Conservation (phyloP, 1,284 basidiomycete species). For the Exobasidium rhododendri region DNA sequence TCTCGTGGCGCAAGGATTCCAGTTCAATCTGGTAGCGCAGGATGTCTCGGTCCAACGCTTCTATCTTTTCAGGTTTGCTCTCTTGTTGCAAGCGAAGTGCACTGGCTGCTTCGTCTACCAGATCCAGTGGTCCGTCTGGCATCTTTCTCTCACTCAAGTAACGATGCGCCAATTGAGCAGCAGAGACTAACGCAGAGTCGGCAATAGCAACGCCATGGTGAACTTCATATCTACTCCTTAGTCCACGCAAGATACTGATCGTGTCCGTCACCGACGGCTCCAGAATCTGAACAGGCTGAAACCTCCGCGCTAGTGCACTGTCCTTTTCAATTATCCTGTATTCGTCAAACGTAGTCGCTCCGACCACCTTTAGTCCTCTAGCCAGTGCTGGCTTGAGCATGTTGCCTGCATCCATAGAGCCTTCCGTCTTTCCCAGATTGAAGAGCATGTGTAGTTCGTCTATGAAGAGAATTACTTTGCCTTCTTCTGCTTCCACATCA, state of each 20-base stretch:
- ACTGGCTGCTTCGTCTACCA: conserved; percentile 59
- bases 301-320: conserved; percentile 85
- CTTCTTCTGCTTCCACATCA: conserved; percentile 75
- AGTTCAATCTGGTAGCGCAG: conserved; percentile 80
- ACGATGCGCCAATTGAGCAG: conserved; percentile 87
- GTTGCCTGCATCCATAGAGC: conserved; percentile 51
- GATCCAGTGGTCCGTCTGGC: conserved; percentile 55
- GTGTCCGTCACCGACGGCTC: conserved; percentile 88
- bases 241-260: conserved; percentile 86
- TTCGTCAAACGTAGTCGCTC: conserved; percentile 88
- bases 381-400: conserved; percentile 59
- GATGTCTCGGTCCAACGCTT: conserved; percentile 75
- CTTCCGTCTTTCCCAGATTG: conserved; percentile 41
- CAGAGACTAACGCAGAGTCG: conserved; percentile 83
- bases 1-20: conserved; percentile 83
- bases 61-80: conserved; percentile 80
- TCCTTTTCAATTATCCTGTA: conserved; percentile 90
- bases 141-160: conserved; percentile 64
- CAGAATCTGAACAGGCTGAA: conserved; percentile 83
- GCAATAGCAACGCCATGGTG: conserved; percentile 67
- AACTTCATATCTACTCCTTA: conserved; percentile 72
- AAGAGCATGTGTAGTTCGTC: conserved; percentile 66
- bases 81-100: conserved; percentile 85
- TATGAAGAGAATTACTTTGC: conserved; percentile 87
- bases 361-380: conserved; percentile 81